phyloP scores from a whole-genome alignment of 768 basidiomycete genomes.

The Leccinum aurantiacum region DNA sequence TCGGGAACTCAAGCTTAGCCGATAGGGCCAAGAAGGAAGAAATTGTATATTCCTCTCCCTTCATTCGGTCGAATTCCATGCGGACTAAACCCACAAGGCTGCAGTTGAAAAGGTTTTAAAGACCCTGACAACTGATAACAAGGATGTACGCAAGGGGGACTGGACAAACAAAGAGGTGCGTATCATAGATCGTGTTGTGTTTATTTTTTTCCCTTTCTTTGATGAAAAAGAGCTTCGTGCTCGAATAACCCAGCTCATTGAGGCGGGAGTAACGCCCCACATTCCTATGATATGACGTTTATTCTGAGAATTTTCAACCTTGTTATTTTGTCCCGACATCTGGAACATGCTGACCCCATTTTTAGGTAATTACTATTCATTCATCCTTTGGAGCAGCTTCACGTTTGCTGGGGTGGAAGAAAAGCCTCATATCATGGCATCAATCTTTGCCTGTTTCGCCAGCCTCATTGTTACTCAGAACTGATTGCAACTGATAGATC shows the following conservation, averaged over 20 bases:
- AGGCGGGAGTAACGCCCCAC: conserved; percentile 91
- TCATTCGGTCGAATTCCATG: conserved; percentile 3
- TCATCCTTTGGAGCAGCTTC: conserved; percentile 47
- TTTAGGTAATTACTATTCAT: conserved; percentile 23
- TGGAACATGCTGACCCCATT: conserved; percentile 7
- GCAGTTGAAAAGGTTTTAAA: conserved; percentile 85
- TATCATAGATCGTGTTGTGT: conserved; percentile 7
- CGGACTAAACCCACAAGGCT: conserved; percentile 47
- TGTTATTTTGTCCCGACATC: neutral
- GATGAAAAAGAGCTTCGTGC: conserved; percentile 81
- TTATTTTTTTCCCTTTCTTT: conserved; percentile 15
- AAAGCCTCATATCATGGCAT: conserved; percentile 57
- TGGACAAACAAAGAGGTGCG: conserved; percentile 97
- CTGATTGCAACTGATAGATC: conserved; percentile 50
- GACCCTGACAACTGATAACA: conserved; percentile 72
- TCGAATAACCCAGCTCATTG: conserved; percentile 95
- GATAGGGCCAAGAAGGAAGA: conserved; percentile 98
- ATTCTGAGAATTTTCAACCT: conserved; percentile 38
- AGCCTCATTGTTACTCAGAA: conserved; percentile 3
- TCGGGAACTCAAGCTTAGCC: conserved; percentile 77
- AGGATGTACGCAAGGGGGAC: conserved; percentile 89
- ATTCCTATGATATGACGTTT: conserved; percentile 63
- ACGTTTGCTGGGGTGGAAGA: conserved; percentile 81
- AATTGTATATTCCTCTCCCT: conserved; percentile 53
- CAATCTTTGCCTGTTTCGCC: neutral